These are phyloP conservation scores for Neostapfia colusana DNA, from an alignment of 176 grass and related monocot genomes.

Conservation along the genomic window DNA sequence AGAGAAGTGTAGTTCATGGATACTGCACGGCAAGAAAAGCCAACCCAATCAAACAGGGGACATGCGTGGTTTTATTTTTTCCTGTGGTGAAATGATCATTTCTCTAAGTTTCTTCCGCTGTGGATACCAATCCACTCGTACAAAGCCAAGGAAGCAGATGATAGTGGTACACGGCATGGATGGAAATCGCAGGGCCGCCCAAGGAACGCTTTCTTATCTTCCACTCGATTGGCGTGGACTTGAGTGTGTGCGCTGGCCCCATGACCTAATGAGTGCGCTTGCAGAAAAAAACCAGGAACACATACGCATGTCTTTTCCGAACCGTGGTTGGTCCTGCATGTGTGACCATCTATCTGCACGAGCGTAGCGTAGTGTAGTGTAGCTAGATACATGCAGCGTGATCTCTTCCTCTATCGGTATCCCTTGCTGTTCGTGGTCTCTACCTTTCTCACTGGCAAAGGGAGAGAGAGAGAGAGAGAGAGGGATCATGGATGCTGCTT, in stretches of 20 bases:
- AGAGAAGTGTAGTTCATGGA: background rate
- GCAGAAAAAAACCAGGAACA: constrained; percentile 15
- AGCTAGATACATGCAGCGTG: background rate
- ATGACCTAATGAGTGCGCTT: constrained; percentile 42
- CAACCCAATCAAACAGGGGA: background rate
- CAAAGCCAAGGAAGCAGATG: constrained; percentile 27
- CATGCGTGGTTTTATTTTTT: background rate
- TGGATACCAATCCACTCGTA: background rate
- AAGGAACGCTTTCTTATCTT: constrained; percentile 4
- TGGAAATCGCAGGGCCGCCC: constrained; percentile 9
- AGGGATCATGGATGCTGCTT: constrained; percentile 9
- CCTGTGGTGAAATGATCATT: constrained; percentile 30
- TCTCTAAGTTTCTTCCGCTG: background rate
- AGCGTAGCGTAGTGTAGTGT: background rate
- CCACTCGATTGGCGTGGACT: constrained; percentile 25
- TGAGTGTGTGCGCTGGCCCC: constrained; percentile 30
- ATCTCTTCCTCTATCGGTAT: background rate
- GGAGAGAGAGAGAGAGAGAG: background rate
- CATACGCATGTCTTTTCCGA: constrained; percentile 24
- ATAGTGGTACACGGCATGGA: constrained; percentile 29
- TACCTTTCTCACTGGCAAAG: background rate
- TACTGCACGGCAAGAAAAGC: background rate
- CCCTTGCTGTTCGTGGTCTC: background rate
- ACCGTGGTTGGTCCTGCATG: constrained; percentile 10
- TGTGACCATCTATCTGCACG: constrained; percentile 3